Conservation (phyloP, 495 filamentous ascomycete species). For the Podospora pseudoanserina region DNA sequence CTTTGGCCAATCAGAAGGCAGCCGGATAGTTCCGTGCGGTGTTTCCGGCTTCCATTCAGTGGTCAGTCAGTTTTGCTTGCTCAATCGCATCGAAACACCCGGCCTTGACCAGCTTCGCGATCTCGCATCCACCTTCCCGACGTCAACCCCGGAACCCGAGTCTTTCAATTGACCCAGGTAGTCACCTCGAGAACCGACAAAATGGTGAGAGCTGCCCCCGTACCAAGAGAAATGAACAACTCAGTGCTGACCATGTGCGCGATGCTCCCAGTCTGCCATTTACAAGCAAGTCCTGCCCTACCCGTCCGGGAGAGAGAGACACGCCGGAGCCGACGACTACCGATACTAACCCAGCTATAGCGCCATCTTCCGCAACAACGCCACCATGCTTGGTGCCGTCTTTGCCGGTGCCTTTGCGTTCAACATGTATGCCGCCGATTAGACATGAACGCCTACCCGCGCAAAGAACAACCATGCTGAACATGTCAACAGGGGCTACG, state of each 20-base stretch:
- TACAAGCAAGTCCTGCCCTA: constrained; percentile 71
- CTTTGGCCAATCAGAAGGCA: constrained; percentile 39
- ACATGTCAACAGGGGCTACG: constrained; percentile 59
- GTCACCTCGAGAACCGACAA: constrained; percentile 23
- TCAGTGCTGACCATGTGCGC: constrained; percentile 33
- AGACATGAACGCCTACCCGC: not conserved
- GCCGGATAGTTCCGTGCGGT: constrained; percentile 32
- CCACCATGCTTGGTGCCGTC: constrained; percentile 76
- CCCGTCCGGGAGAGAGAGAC: constrained; percentile 2
- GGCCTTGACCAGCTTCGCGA: constrained; percentile 13
- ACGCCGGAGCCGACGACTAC: constrained; percentile 14
- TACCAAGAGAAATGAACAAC: not conserved
- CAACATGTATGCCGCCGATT: constrained; percentile 68
- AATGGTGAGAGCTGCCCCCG: constrained; percentile 37
- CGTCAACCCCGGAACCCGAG: constrained; percentile 18
- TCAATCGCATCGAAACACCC: constrained; percentile 24
- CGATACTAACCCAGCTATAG: constrained; percentile 49
- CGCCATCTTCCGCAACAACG: constrained; percentile 78
- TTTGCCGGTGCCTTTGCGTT: constrained; percentile 87
- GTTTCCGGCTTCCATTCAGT: constrained; percentile 24
- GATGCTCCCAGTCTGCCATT: constrained; percentile 47
- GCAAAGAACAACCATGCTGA: constrained; percentile 23
- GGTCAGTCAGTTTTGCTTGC: constrained; percentile 32
- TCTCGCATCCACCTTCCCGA: constrained; percentile 15
- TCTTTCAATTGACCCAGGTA: constrained; percentile 23